Percentiles rank a stretch among this genome's conserved stretches.
phyloP scores from a whole-genome alignment of 73 alveolate species.

The Tetrahymena borealis region DNA sequence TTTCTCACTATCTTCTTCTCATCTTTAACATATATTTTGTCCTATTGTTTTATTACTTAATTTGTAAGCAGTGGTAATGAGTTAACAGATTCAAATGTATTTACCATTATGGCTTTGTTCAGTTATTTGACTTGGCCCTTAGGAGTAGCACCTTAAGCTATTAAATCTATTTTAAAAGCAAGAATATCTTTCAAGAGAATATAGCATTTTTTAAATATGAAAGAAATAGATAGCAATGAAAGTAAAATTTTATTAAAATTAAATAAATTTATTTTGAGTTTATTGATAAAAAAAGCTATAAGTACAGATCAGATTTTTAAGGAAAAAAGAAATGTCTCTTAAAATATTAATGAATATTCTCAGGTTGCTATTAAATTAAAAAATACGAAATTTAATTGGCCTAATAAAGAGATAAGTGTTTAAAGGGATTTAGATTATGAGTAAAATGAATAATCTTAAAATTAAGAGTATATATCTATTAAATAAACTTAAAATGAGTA shows the following conservation, averaged over 20 bases:
- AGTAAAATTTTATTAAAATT: background rate
- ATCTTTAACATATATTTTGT: constrained; percentile 5
- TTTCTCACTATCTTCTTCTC: constrained; percentile 1
- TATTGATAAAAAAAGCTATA: background rate
- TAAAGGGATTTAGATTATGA: too few relatives aligned
- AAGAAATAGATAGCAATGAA: constrained; percentile 19
- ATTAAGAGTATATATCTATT: too few relatives aligned
- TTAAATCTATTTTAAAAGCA: constrained; percentile 1
- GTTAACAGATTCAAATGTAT: constrained; percentile 16
- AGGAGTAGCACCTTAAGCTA: constrained; percentile 16
- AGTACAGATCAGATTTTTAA: too few relatives aligned
- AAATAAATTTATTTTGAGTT: background rate
- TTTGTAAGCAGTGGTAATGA: constrained; percentile 10
- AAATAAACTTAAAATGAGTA: too few relatives aligned
- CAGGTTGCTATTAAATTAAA: too few relatives aligned
- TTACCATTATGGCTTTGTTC: constrained; percentile 36
- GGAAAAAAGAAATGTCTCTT: too few relatives aligned
- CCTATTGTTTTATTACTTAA: constrained; percentile 8
- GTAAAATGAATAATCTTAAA: too few relatives aligned
- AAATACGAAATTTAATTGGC: too few relatives aligned
- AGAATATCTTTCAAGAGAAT: constrained; percentile 18
- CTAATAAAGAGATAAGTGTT: too few relatives aligned
- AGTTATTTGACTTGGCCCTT: constrained; percentile 20
- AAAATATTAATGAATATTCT: too few relatives aligned
- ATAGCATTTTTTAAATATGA: constrained; percentile 4